Evolutionary conservation across 768 basidiomycete genomes (phyloP), one percentile per base, ranked within the genome.

Genomic region (Mycena galericulata): DNA sequence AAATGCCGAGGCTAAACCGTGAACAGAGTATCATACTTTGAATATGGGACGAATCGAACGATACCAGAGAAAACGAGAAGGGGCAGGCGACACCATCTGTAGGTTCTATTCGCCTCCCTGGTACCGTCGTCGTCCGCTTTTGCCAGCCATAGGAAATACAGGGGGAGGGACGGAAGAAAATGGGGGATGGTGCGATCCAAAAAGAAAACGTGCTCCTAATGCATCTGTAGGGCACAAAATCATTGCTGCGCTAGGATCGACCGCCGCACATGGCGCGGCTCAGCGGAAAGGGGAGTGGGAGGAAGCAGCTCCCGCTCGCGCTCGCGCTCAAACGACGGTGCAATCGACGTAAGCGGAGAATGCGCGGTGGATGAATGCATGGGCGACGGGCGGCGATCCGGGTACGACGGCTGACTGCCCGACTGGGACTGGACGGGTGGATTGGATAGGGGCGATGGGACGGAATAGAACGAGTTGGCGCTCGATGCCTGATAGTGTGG

Each of bases 261-360:
- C 71, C 84, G 76, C 54, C 79, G 76, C 30, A 74, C 59, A 43
- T 51, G 34, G 46, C 84, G 78, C 14, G 81, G 77, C 65, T 85
- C 86, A 24, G 82, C 81, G 20, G 84, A 82, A 17, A 86, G 70
- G 22, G 86, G 79, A 12, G 83, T 78, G n/a, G 84, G 79, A 49
- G 87, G 82, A 53, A 86, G 75, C 54, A 86, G 81, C 27, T 88
- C 87, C 53, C 84, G 81, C n/a, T 84, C 85, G 67, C 82, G 81
- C 49, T 88, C 88, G 69, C 89, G 83, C 75, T 90, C 89, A 75
- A 85, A 90, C 0, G 87, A 85, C 41, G 87, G 79, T 8, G 84
- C 73, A 43, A 80, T 81, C 40, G 82, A 73, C 30, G 79, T 72
- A 55, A 79, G 76, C 10, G 84, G 80, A 9, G 87, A 80, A 67